Evolutionary conservation across 2,329 filamentous ascomycete genomes (phyloP), one percentile per base, ranked within the genome.

Genomic region (Myriosclerotinia duriaeana): DNA sequence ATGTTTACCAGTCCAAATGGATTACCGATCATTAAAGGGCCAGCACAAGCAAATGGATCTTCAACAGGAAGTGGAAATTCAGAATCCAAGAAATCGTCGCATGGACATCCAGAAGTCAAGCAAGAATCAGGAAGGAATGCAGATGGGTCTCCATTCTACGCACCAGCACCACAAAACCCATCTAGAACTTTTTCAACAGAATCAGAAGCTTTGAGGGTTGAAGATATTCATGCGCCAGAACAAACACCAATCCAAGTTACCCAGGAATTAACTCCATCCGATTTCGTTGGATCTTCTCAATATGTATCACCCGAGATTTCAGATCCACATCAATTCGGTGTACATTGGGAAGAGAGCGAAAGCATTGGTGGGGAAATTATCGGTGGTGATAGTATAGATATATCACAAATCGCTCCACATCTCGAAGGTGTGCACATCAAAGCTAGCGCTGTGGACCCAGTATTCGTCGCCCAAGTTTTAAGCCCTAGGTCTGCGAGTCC

Each of bases 361-460:
- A 52, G 26, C 26, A 42, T 9, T 7, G 36, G 34, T 22, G 54
- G 56, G 2, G 46, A 53, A 36, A 53, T 60, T 7, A 61, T 65
- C 15, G 64, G 55, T 36, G 64, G 30, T 36, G 73, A 75, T 36
- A 79, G 83, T 38, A 84, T 88, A 61, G 85, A 87, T 67, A 82
- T 88, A 12, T 80, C 83, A 53, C 81, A 83, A 67, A 83, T 87
- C 36, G 81, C 87, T 70, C 84, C 85, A 3, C 81, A 82, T 40
- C 77, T 87, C n/a, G 86, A 88, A 72, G 85, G 85, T 8, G 84
- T 88, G 61, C 80, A 82, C 1, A 79, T 88, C 70, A 85, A 82
- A 73, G 79, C 81, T 6, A 81, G 80, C 17, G 84, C 84, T 1
- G 78, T 87, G 17, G 80, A 68, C 17, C 74, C 75, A 44, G 68